Conservation (phyloP, 371 early-diverging fungal species). For the Gilbertella persicaria region DNA sequence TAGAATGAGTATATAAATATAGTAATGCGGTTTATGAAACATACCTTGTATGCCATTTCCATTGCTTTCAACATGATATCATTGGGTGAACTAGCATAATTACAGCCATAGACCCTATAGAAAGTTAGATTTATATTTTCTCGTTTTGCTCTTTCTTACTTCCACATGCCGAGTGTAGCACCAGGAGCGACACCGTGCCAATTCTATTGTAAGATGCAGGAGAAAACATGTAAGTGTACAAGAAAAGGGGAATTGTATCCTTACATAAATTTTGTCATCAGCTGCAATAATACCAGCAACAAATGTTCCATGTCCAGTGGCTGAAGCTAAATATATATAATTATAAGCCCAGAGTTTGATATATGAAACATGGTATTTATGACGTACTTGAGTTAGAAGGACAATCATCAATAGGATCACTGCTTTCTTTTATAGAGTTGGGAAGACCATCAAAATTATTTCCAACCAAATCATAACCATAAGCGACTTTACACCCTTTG, state of each 20-base stretch:
- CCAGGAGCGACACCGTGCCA: conserved; percentile 66
- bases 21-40: background rate
- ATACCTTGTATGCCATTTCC: conserved; percentile 61
- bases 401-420: conserved; percentile 42
- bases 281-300: conserved; percentile 64
- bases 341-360: background rate
- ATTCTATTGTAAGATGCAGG: conserved; percentile 8
- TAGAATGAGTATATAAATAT: background rate
- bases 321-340: conserved; percentile 21
- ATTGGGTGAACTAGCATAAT: conserved; percentile 29
- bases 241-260: background rate
- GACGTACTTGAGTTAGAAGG: conserved; percentile 25
- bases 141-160: conserved; percentile 15
- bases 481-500: conserved; percentile 55
- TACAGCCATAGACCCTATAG: conserved; percentile 33
- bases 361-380: too few relatives aligned
- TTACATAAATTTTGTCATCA: conserved; percentile 39
- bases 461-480: conserved; percentile 69
- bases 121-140: background rate
- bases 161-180: conserved; percentile 48
- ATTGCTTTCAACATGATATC: conserved; percentile 71
- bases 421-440: conserved; percentile 18
- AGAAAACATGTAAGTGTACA: background rate
- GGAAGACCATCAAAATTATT: conserved; percentile 40
- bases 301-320: conserved; percentile 46